Base-by-base conservation (phyloP, 768 basidiomycete genomes). In the Lanmaoa rubissima region DNA sequence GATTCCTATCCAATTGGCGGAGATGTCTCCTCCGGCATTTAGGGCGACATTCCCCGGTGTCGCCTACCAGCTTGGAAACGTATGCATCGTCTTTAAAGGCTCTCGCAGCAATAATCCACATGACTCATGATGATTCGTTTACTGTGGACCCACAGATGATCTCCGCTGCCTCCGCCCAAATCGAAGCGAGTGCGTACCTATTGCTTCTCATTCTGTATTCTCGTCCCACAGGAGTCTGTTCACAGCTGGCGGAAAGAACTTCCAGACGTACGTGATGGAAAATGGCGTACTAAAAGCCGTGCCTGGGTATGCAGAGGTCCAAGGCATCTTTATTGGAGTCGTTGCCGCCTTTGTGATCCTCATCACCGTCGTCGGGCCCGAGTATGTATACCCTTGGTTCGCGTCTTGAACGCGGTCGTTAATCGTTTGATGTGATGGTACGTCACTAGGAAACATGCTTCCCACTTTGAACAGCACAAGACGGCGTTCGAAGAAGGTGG, bases 21-120 rank as follows among this genome's bases (percentile, higher is more conserved):
- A 97, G 74, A 82, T 93, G 76, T 89, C 89, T 0, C 94, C 94
- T 9, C 88, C 91, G 0, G 92, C 90, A 0, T 95, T 94, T 80
- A 81, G 94, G 56, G 90, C 92, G 4, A 88, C 89, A 2, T 94
- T 92, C 78, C 88, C 88, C 26, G 92, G 92, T 56, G 83, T 92
- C 0, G 84, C 89, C 1, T 94, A 94, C 72, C 92, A 94, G 62
- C 67, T 93, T 31, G 90, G 92, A 38, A 92, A 90, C 69, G 79
- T 71, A 40, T 11, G 70, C 64, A 2, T 10, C 55, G 2, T 52
- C 36, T 45, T 34, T 3, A 35, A 7, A 26, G 2, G 13, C 16
- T 21, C n/a, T n/a, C 17, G 14, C 16, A 24, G 3, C 1, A 17
- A n/a, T 17, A 10, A 10, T 12, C 24, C 14, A n/a, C 16, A 11